A percentile compares a stretch with the other conserved stretches of the same genome.
These are phyloP conservation scores for Populus hybrid DNA, from an alignment of 441 rosid genomes.

Conservation along the genomic window DNA sequence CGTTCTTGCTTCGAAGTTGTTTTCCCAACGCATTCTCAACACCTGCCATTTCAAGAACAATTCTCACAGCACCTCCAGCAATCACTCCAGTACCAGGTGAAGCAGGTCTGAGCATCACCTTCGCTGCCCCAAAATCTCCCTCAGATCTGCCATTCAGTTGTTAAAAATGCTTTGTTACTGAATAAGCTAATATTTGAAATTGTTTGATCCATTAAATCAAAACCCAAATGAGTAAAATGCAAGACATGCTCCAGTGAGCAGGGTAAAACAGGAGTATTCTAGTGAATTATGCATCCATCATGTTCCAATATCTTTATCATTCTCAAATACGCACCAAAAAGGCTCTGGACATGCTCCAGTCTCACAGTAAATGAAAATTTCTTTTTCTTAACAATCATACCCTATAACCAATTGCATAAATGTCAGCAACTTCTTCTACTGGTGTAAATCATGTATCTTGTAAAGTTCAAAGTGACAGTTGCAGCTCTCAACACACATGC, in stretches of 20 bases:
- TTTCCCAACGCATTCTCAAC: constrained; percentile 87
- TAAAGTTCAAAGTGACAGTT: background rate
- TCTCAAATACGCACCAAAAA: background rate
- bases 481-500: background rate
- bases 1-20: constrained; percentile 76
- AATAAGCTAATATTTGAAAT: background rate
- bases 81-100: constrained; percentile 94
- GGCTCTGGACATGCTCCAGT: background rate
- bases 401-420: background rate
- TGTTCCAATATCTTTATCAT: background rate
- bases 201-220: background rate
- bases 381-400: background rate
- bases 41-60: constrained; percentile 94
- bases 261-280: background rate
- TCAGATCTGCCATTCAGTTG: constrained; percentile 54
- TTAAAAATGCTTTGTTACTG: background rate
- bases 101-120: constrained; percentile 97
- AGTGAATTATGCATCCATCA: background rate
- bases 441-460: background rate
- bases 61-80: constrained; percentile 94
- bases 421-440: background rate
- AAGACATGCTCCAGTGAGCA: background rate
- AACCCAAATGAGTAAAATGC: background rate
- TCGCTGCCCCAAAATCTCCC: constrained; percentile 87
- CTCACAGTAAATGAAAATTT: background rate